Base-by-base conservation (phyloP, 2,329 filamentous ascomycete species). In the Beauveria caledonica region DNA sequence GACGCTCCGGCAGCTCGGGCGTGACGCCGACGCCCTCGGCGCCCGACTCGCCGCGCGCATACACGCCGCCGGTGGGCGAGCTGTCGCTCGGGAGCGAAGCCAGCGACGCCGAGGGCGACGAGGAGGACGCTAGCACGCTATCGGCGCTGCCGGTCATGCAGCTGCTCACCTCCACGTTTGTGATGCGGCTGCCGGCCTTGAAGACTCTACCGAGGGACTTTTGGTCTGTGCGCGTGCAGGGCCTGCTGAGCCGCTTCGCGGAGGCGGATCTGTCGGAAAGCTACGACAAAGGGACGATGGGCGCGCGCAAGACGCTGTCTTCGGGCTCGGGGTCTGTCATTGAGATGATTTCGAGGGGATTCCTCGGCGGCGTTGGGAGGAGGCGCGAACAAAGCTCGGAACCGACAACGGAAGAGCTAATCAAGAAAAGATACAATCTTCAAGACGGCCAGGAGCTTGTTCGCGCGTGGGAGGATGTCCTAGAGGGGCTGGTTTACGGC, bases 261-360 rank as follows among this genome's bases (percentile, higher is more conserved):
- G 80, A 85, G 36, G 87, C 85, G 2, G 84, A 90, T 55, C 76
- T 93, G 36, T 91, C 87, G 1, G 89, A 93, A 71, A 91, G 87
- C 69, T 93, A 92, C 68, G 89, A 93, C 70, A 91, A 91, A 72
- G 89, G 87, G 15, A 79, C 84, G 0, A 74, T 93, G 65, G 89
- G 89, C 0, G 85, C 86, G 62, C 79, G 89, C 56, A 92, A 91
- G 74, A 89, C 87, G 21, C 73, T 93, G 53, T 84, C 89, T 0
- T 90, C 89, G 7, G 88, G 86, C 0, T 80, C 86, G 10, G 87
- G 87, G 40, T 83, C 84, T 7, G 72, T 92, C 60, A 78, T 90
- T 58, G 89, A 92, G 72, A 85, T 86, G 68, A 75, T 89, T 13
- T 84, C 83, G 0, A 76, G 88, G 63, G 89, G 86, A 7, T 77